phyloP scores from a whole-genome alignment of 306 rosid genomes.

The Ochetophila trinervis region DNA sequence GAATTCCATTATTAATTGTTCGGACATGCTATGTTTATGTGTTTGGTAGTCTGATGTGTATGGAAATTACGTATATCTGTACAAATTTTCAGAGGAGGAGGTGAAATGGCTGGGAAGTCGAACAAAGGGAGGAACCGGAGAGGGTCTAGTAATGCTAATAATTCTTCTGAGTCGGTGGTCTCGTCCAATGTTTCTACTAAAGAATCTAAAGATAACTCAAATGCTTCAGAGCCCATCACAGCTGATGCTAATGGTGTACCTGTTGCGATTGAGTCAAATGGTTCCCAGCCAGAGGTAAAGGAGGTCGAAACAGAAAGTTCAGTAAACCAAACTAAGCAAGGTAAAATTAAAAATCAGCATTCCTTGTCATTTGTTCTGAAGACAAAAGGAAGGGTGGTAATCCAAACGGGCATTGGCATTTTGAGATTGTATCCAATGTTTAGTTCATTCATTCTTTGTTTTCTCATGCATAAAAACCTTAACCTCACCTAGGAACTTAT shows the following conservation, averaged over 20 bases:
- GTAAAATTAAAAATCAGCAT: constrained; percentile 30
- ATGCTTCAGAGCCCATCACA: constrained; percentile 27
- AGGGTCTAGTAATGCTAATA: constrained; percentile 34
- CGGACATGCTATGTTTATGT: background rate
- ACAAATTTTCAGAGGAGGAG: constrained; percentile 24
- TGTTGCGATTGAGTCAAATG: constrained; percentile 30
- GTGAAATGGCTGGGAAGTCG: constrained; percentile 86
- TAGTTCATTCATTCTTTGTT: background rate
- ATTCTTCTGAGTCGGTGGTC: constrained; percentile 22
- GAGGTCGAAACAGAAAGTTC: constrained; percentile 45
- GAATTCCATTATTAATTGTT: no score
- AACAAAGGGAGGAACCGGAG: constrained; percentile 64
- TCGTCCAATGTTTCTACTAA: constrained; percentile 37
- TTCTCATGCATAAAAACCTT: background rate
- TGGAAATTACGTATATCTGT: constrained; percentile 1
- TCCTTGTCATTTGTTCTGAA: background rate
- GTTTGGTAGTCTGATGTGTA: background rate
- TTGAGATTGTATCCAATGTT: background rate
- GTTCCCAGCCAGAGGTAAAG: constrained; percentile 33
- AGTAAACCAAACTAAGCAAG: constrained; percentile 65
- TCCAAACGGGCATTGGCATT: background rate
- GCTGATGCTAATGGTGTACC: constrained; percentile 43
- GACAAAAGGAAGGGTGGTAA: constrained; percentile 6
- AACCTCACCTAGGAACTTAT: constrained; percentile 5
- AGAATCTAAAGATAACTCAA: constrained; percentile 14